phyloP scores from a whole-genome alignment of 306 rosid genomes.

The Argentina anserina region DNA sequence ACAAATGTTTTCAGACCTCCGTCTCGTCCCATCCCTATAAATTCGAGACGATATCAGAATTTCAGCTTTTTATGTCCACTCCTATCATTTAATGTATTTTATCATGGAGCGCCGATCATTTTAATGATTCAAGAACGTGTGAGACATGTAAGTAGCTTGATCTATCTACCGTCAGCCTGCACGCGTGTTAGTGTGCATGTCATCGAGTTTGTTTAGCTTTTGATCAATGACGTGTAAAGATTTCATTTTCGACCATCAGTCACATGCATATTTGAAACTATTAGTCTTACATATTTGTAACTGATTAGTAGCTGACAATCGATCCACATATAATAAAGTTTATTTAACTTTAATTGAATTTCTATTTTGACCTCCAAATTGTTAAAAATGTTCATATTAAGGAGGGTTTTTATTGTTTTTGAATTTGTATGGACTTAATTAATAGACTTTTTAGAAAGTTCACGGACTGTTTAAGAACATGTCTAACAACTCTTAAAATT shows the following conservation, averaged over 20 bases:
- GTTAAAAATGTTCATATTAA: too few relatives aligned
- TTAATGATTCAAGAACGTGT: background rate
- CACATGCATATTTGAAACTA: background rate
- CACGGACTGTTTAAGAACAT: too few relatives aligned
- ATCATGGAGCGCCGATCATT: background rate
- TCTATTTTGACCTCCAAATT: background rate
- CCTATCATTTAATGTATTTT: background rate
- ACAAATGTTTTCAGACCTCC: too few relatives aligned
- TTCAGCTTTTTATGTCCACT: too few relatives aligned
- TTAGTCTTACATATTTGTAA: background rate
- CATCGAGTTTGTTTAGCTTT: background rate
- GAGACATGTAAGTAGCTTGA: background rate
- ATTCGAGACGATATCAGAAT: too few relatives aligned
- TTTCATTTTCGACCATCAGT: background rate
- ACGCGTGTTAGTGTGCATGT: background rate
- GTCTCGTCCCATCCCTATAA: too few relatives aligned
- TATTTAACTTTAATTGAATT: background rate
- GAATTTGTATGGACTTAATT: too few relatives aligned
- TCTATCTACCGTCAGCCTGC: background rate
- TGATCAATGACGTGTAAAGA: background rate
- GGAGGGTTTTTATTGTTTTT: too few relatives aligned
- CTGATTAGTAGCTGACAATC: background rate
- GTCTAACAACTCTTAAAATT: too few relatives aligned
- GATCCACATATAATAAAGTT: too few relatives aligned
- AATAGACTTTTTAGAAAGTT: too few relatives aligned